A percentile compares a stretch with the other conserved stretches of the same genome.
These are phyloP conservation scores for Aspergillus sclerotioniger DNA, from an alignment of 495 filamentous ascomycete species.

Conservation along the genomic window DNA sequence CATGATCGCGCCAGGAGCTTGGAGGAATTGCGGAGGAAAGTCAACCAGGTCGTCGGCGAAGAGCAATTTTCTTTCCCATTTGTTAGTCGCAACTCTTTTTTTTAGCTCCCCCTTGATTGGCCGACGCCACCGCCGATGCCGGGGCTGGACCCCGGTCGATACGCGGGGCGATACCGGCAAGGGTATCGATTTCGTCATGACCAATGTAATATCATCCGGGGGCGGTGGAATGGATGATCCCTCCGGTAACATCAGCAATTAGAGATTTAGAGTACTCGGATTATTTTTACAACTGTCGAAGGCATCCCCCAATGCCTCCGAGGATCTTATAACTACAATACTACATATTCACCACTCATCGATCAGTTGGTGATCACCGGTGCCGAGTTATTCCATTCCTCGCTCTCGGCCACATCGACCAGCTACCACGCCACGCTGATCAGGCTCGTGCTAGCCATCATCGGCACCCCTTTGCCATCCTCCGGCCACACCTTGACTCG, in stretches of 20 bases:
- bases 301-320: too few species aligned
- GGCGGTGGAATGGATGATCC: too few species aligned
- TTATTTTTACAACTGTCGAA: too few species aligned
- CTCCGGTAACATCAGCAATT: too few species aligned
- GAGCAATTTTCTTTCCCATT: constrained; percentile 14
- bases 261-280: too few species aligned
- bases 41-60: constrained; percentile 7
- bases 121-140: constrained; percentile 16
- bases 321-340: too few species aligned
- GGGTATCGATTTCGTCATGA: not conserved
- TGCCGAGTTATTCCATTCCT: constrained; percentile 24
- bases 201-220: too few species aligned
- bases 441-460: constrained; percentile 29
- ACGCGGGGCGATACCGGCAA: not conserved
- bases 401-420: constrained; percentile 19
- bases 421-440: constrained; percentile 28
- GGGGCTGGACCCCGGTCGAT: not conserved
- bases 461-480: constrained; percentile 25
- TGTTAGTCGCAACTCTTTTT: not conserved
- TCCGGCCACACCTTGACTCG: constrained; percentile 27
- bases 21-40: constrained; percentile 14
- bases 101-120: constrained; percentile 23
- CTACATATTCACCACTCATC: too few species aligned
- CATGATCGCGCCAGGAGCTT: constrained; percentile 20
- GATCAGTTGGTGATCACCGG: constrained; percentile 29